Evolutionary conservation across 768 basidiomycete species (phyloP), one percentile per base, ranked within the genome.

Genomic region (Filobasidium floriforme): DNA sequence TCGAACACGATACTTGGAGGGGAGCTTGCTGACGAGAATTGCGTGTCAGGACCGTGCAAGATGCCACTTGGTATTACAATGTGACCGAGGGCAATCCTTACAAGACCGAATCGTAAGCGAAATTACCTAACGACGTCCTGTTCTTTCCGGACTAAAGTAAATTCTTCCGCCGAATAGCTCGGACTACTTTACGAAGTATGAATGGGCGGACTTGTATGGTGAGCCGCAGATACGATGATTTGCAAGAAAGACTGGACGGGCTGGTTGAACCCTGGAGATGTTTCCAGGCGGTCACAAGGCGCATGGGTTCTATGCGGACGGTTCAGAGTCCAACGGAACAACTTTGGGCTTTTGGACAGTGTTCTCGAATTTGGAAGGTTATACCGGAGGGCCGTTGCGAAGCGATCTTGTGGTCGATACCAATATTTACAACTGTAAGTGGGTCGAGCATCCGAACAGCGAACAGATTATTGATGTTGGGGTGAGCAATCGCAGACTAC

Each of bases 141-240:
- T n/a, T n/a, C n/a, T n/a, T n/a, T n/a, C n/a, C n/a, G n/a, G n/a
- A n/a, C n/a, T n/a, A n/a, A n/a, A n/a, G n/a, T n/a, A n/a, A n/a
- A n/a, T n/a, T n/a, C n/a, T n/a, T n/a, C n/a, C n/a, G n/a, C n/a
- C n/a, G n/a, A n/a, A n/a, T 10, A 66, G 62, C 1, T 68, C 71
- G 6, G 69, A 72, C 63, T 73, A 73, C 68, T 73, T 69, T 61
- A 73, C 73, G 12, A 73, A 73, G 63, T 73, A 73, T 65, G 11
- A 44, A 44, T 65, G 59, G 67, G 60, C 67, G 6, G 70, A 68
- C 41, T 37, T 46, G 9, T 70, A 70, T 29, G 49, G 51, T 22
- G 46, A 61, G 14, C 52, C 52, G 41, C 52, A 52, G 40, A 29
- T n/a, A n/a, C n/a, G n/a, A n/a, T n/a, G n/a, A n/a, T n/a, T n/a